Evolutionary conservation across 2,329 filamentous ascomycete genomes (phyloP), one percentile per base, ranked within the genome.

Genomic region (Cytospora mali): DNA sequence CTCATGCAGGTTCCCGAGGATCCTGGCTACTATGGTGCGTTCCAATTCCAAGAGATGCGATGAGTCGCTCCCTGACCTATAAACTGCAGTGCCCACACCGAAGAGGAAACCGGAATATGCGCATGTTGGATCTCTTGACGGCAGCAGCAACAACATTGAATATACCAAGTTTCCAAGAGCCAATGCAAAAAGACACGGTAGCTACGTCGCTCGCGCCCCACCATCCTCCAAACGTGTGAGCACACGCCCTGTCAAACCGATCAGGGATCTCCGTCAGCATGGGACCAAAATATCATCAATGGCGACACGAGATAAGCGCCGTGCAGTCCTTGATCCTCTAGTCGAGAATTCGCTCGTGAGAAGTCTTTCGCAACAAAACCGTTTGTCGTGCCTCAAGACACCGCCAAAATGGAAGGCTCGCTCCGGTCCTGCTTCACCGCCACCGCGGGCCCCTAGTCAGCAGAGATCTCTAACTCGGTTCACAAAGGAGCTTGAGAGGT

Each of bases 321-420:
- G 70, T 55, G 71, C 70, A 31, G 66, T 69, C 67, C 74, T 65
- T 56, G 78, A 81, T 60, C 72, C 76, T 18, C 71, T 73, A 11
- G 74, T 78, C 16, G 76, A 79, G 64, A 76, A 80, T 62, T 76
- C 80, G 5, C 77, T 82, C 49, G 76, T 77, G 23, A 76, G 79
- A 58, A 78, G 74, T 49, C 71, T 83, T 33, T 74, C 73, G 6
- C 80, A 83, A 61, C 80, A 83, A 58, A 67, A 76, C 52, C 77
- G 75, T 1, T 64, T 82, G 31, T 74, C 78, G 48, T 75, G 74
- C 4, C 59, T 77, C 6, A 68, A 70, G 13, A 65, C 69, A 7
- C 58, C 68, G 3, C 68, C 70, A 14, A 66, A 68, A 7, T 42
- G 51, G 10, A 59, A 53, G 39, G 21, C 54, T 66, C 31, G 68